phyloP scores from a whole-genome alignment of 305 asterid species.

The Andrographis paniculata region DNA sequence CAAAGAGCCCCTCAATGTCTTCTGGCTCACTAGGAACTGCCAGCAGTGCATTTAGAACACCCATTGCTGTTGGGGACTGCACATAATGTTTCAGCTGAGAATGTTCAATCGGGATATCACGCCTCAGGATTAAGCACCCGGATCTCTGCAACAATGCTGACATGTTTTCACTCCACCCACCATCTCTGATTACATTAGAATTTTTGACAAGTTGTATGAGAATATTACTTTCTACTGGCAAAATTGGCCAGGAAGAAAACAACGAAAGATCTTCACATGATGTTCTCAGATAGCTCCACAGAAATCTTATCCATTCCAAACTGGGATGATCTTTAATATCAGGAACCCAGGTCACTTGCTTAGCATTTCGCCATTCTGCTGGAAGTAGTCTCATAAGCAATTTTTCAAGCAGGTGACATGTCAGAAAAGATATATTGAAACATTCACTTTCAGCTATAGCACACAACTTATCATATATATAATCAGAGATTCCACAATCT shows the following conservation, averaged over 20 bases:
- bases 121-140: conserved; percentile 81
- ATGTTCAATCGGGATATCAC: conserved; percentile 71
- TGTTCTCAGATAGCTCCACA: conserved; percentile 83
- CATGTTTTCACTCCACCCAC: conserved; percentile 98
- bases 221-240: conserved; percentile 72
- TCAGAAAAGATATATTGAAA: conserved; percentile 65
- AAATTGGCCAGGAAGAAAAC: conserved; percentile 90
- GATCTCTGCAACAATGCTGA: conserved; percentile 55
- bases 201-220: conserved; percentile 75
- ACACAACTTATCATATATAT: conserved; percentile 55
- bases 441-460: conserved; percentile 59
- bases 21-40: conserved; percentile 48
- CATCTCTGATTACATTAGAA: conserved; percentile 83
- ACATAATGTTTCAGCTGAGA: conserved; percentile 60
- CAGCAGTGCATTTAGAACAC: conserved; percentile 68
- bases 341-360: conserved; percentile 78
- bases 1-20: conserved; percentile 58
- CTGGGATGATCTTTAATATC: conserved; percentile 70
- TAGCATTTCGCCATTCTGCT: conserved; percentile 65
- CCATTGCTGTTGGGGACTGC: conserved; percentile 75
- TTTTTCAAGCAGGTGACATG: conserved; percentile 74
- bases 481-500: conserved; percentile 55
- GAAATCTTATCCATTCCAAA: conserved; percentile 66
- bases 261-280: conserved; percentile 79
- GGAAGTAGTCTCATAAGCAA: conserved; percentile 72